These are phyloP conservation scores for Xerocomus nothofagi DNA, from an alignment of 1,284 basidiomycete genomes.

Conservation along the genomic window DNA sequence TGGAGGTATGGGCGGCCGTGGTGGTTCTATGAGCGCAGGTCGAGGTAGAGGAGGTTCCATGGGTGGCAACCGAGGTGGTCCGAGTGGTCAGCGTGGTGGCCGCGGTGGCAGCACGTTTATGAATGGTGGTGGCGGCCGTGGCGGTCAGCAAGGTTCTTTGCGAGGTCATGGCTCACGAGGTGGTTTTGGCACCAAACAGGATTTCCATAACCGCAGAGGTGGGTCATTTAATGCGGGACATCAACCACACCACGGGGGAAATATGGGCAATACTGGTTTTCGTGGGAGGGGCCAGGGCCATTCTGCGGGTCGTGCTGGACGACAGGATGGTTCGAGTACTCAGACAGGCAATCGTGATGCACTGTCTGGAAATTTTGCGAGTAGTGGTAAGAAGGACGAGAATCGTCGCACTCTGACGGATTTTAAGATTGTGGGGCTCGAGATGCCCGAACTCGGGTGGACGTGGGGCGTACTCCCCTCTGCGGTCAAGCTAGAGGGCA, in stretches of 20 bases:
- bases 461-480: slow-evolving; percentile 61
- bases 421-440: slow-evolving; percentile 91
- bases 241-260: slow-evolving; percentile 43
- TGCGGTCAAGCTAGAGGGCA: slow-evolving; percentile 39
- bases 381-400: slow-evolving; percentile 73
- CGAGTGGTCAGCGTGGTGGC: slow-evolving; percentile 36
- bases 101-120: slow-evolving; percentile 43
- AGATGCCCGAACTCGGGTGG: slow-evolving; percentile 74
- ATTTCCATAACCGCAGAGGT: slow-evolving; percentile 62
- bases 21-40: slow-evolving; percentile 35
- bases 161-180: slow-evolving; percentile 63
- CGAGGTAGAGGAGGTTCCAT: slow-evolving; percentile 51
- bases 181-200: slow-evolving; percentile 59
- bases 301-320: slow-evolving; percentile 47
- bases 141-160: slow-evolving; percentile 39
- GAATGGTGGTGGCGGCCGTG: slow-evolving; percentile 38
- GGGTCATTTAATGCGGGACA: slow-evolving; percentile 57
- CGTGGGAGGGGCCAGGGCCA: slow-evolving; percentile 44
- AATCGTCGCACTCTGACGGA: slow-evolving; percentile 88
- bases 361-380: slow-evolving; percentile 42
- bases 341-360: slow-evolving; percentile 45
- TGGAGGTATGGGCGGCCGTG: slow-evolving; percentile 36
- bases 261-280: slow-evolving; percentile 44
- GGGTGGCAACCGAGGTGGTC: slow-evolving; percentile 46
- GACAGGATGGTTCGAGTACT: slow-evolving; percentile 50